A percentile compares a stretch with the other conserved stretches of the same genome.
These are phyloP conservation scores for Hammondia hammondi DNA, from an alignment of 169 alveolate genomes.

Conservation along the genomic window DNA sequence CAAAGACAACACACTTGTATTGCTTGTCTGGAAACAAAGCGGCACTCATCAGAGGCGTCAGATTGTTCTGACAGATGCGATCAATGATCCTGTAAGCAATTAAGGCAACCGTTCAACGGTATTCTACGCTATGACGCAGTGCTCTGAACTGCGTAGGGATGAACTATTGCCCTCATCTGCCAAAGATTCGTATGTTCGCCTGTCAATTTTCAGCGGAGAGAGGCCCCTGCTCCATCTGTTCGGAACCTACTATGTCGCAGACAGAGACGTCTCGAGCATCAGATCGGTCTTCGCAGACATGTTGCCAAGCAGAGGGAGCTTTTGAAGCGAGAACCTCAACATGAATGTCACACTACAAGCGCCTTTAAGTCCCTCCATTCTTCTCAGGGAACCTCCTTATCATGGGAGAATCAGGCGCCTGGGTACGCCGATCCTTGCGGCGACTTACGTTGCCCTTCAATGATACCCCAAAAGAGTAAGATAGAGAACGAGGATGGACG, in stretches of 20 bases:
- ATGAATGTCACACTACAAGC: not conserved
- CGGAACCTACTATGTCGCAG: not conserved
- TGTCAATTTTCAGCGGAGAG: not conserved
- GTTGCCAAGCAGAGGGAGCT: not conserved
- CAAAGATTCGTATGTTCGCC: not conserved
- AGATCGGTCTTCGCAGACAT: not conserved
- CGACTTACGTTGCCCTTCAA: not conserved
- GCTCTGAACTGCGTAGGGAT: too few species aligned
- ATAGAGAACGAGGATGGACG: not conserved
- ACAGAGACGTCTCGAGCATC: slow-evolving; percentile 13
- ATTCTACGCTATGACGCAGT: too few species aligned
- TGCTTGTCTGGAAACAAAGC: too few species aligned
- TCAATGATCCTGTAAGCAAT: too few species aligned
- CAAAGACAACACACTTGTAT: too few species aligned
- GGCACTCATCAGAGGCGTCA: too few species aligned
- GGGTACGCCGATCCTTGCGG: not conserved
- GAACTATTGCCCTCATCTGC: not conserved
- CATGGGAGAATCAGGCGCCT: not conserved
- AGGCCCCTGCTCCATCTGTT: not conserved
- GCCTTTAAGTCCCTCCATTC: not conserved
- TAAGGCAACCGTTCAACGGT: too few species aligned
- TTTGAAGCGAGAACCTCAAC: not conserved
- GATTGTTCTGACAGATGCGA: too few species aligned
- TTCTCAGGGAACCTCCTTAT: not conserved
- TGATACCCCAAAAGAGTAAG: too few species aligned